Evolutionary conservation across 345 rosid genomes (phyloP).

Genomic region (Hypericum androsaemum): DNA sequence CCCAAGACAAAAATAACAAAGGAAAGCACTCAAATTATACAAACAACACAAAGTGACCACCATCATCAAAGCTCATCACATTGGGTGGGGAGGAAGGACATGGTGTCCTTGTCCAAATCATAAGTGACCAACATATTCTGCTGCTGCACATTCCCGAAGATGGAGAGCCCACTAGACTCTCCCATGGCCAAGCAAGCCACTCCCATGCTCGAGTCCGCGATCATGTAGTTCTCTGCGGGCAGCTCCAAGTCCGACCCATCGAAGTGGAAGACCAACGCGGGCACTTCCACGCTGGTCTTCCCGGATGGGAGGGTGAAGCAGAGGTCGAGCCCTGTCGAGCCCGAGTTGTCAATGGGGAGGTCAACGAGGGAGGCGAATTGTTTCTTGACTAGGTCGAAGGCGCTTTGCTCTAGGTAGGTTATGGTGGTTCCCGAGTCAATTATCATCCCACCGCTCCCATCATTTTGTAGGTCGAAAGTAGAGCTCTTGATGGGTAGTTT

Average conservation of each 20-base stretch:
- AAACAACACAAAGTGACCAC: too few relatives aligned
- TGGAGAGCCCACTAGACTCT: constrained; percentile 67
- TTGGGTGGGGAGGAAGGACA: constrained; percentile 56
- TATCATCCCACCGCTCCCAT: constrained; percentile 82
- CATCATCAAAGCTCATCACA: constrained; percentile 59
- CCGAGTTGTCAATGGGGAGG: constrained; percentile 44
- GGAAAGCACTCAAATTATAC: too few relatives aligned
- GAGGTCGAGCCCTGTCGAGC: constrained; percentile 63
- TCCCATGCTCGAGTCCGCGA: constrained; percentile 49
- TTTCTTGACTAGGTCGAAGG: constrained; percentile 37
- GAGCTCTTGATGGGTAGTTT: constrained; percentile 54
- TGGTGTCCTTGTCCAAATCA: constrained; percentile 55
- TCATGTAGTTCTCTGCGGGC: constrained; percentile 74
- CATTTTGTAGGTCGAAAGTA: constrained; percentile 47
- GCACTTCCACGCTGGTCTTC: constrained; percentile 34
- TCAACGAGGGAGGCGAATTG: constrained; percentile 44
- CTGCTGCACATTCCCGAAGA: constrained; percentile 91
- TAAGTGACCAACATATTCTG: constrained; percentile 65
- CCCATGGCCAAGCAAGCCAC: constrained; percentile 84
- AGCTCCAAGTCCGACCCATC: constrained; percentile 66
- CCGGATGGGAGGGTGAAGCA: constrained; percentile 53
- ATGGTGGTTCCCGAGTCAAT: constrained; percentile 92
- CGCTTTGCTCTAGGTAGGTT: constrained; percentile 52
- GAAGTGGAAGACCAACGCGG: constrained; percentile 63
- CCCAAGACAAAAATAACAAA: too few relatives aligned